Conservation (phyloP, 768 basidiomycete species). For the Flagelloscypha sp. region DNA sequence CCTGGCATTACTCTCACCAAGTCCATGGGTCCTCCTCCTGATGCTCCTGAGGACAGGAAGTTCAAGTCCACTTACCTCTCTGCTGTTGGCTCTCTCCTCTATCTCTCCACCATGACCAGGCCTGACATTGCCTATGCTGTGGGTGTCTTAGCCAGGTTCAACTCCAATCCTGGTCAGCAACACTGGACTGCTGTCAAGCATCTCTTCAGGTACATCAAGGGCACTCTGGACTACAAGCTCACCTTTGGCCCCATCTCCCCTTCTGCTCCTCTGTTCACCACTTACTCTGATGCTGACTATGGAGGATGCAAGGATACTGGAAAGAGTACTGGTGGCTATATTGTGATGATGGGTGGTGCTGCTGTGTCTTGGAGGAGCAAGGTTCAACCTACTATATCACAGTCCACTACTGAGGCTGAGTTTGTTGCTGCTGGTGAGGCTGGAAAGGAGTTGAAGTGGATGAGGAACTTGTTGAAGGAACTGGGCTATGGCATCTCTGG, state of each 20-base stretch:
- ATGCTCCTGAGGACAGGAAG: no score
- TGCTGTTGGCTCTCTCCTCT: slow-evolving; percentile 10
- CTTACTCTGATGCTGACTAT: slow-evolving; percentile 6
- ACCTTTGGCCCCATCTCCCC: no score
- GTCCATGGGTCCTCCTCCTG: no score
- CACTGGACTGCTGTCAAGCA: slow-evolving; percentile 13
- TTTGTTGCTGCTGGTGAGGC: slow-evolving; percentile 17
- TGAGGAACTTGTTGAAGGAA: slow-evolving; percentile 7
- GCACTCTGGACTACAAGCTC: slow-evolving; percentile 7
- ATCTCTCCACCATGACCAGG: slow-evolving; percentile 11
- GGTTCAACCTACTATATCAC: slow-evolving; percentile 16
- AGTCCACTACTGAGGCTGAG: slow-evolving; percentile 22
- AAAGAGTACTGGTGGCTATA: slow-evolving; percentile 5
- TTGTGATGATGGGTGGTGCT: slow-evolving; percentile 11
- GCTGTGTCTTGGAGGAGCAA: slow-evolving; percentile 18
- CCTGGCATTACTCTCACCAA: no score
- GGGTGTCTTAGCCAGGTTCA: slow-evolving; percentile 9
- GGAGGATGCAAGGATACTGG: slow-evolving; percentile 1
- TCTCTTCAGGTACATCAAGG: slow-evolving; percentile 11
- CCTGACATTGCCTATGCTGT: slow-evolving; percentile 20
- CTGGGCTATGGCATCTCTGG: not conserved
- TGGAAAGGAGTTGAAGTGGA: slow-evolving; percentile 10
- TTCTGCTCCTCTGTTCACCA: no score
- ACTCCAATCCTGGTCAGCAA: not conserved
- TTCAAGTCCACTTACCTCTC: slow-evolving; percentile 12